phyloP scores from a whole-genome alignment of 106 monocot genomes.

The Dioscorea zingiberensis region DNA sequence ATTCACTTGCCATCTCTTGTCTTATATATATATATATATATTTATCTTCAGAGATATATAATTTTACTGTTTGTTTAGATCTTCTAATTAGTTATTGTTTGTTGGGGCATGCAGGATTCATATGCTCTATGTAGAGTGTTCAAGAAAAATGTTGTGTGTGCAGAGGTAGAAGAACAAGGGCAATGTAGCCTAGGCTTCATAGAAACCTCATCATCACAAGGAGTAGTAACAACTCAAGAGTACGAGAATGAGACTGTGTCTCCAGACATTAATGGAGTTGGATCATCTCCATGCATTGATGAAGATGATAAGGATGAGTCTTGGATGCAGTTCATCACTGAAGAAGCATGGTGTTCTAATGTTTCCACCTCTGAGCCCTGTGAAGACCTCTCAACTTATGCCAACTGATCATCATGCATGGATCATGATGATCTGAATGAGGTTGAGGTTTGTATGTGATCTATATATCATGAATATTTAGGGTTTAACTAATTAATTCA shows the following conservation, averaged over 20 bases:
- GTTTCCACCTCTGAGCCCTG: slow-evolving; percentile 27
- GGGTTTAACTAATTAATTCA: no score
- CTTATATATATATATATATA: not conserved
- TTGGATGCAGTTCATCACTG: slow-evolving; percentile 97
- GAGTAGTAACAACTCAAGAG: no score
- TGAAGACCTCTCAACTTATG: slow-evolving; percentile 13
- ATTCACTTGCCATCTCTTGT: not conserved
- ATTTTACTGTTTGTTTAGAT: not conserved
- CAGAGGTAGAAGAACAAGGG: slow-evolving; percentile 42
- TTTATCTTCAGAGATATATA: not conserved
- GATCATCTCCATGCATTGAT: slow-evolving; percentile 53
- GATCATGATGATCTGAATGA: no score
- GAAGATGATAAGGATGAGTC: slow-evolving; percentile 75
- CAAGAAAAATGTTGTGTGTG: slow-evolving; percentile 66
- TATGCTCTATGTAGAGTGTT: slow-evolving; percentile 88
- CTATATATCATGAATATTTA: no score
- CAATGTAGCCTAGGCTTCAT: slow-evolving; percentile 34
- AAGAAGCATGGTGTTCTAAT: slow-evolving; percentile 72
- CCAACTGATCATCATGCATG: no score
- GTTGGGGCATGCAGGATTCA: slow-evolving; percentile 42
- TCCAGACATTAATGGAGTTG: slow-evolving; percentile 37
- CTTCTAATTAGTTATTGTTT: no score
- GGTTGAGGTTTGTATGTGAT: no score
- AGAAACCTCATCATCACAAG: slow-evolving; percentile 20
- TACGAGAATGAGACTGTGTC: slow-evolving; percentile 40